These are phyloP conservation scores for Arabidopsis suecica DNA, from an alignment of 345 rosid genomes.

Conservation along the genomic window DNA sequence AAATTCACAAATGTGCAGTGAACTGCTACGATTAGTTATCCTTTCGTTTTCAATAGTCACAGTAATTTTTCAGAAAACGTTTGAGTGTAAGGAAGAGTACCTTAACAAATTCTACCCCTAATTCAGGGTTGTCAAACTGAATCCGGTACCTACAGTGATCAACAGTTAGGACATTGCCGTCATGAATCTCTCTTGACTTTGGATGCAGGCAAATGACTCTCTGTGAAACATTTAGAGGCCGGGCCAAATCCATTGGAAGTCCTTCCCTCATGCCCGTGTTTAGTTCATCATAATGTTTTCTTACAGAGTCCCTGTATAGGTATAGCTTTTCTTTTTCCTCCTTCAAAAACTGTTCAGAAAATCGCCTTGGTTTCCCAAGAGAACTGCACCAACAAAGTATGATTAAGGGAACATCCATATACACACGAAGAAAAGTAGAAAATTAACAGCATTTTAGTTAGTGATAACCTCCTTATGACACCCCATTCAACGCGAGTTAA, in stretches of 20 bases:
- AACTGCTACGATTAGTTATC: neutral
- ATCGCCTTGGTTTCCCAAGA: conserved; percentile 84
- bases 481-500: conserved; percentile 93
- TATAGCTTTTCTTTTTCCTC: conserved; percentile 84
- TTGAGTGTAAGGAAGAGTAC: conserved; percentile 49
- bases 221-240: conserved; percentile 79
- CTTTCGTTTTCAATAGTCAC: conserved; percentile 3
- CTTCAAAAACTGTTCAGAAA: conserved; percentile 74
- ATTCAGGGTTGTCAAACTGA: conserved; percentile 68
- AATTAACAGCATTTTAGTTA: conserved; percentile 33
- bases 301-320: conserved; percentile 74
- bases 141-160: conserved; percentile 65
- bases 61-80: conserved; percentile 10
- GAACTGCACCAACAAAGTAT: conserved; percentile 58
- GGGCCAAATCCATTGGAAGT: conserved; percentile 82
- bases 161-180: conserved; percentile 76
- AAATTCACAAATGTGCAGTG: neutral
- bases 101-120: conserved; percentile 80
- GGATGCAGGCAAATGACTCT: conserved; percentile 73
- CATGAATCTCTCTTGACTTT: conserved; percentile 69
- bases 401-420: conserved; percentile 27
- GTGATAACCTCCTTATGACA: conserved; percentile 70
- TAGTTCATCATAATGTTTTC: conserved; percentile 76
- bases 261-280: conserved; percentile 71
- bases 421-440: neutral